Evolutionary conservation across 2,329 filamentous ascomycete genomes (phyloP).

Genomic region (Neopestalotiopsis clavispora): DNA sequence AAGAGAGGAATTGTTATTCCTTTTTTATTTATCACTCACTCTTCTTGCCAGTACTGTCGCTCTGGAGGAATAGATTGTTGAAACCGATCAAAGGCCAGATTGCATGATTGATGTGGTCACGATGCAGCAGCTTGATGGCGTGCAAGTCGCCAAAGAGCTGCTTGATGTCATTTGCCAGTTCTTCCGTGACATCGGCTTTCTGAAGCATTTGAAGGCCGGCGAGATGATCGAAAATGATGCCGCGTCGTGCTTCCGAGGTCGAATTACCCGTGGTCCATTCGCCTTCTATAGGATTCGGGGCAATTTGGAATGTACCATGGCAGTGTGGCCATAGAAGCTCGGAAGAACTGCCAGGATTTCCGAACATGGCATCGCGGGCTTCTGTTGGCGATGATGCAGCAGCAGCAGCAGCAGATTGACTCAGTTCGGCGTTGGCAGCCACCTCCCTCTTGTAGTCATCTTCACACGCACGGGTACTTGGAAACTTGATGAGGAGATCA

Average conservation of each 20-base stretch:
- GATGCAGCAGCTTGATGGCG: neutral
- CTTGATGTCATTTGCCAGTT: neutral
- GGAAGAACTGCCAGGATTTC: neutral
- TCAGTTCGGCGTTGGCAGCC: neutral
- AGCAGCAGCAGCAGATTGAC: neutral
- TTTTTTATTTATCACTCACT: neutral
- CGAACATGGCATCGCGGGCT: neutral
- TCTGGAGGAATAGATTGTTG: slow-evolving; percentile 5
- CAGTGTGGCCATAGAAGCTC: slow-evolving; percentile 1
- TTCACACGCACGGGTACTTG: neutral
- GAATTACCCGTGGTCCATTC: neutral
- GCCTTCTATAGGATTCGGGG: neutral
- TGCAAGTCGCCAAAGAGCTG: slow-evolving; percentile 7
- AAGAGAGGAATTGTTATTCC: too few species aligned
- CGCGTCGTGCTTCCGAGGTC: too few species aligned
- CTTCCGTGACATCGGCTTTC: neutral
- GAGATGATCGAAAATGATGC: neutral
- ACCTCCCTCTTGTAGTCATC: slow-evolving; percentile 3
- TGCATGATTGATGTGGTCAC: slow-evolving; percentile 1
- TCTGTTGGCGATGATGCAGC: neutral
- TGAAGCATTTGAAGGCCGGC: neutral
- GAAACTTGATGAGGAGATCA: neutral
- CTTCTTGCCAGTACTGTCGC: neutral
- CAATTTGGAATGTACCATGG: neutral
- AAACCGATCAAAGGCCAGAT: slow-evolving; percentile 5